A percentile compares a stretch with the other conserved stretches of the same genome.
Conservation (phyloP, 805 yeast genomes). For the Starmerella khaoyaiensis region DNA sequence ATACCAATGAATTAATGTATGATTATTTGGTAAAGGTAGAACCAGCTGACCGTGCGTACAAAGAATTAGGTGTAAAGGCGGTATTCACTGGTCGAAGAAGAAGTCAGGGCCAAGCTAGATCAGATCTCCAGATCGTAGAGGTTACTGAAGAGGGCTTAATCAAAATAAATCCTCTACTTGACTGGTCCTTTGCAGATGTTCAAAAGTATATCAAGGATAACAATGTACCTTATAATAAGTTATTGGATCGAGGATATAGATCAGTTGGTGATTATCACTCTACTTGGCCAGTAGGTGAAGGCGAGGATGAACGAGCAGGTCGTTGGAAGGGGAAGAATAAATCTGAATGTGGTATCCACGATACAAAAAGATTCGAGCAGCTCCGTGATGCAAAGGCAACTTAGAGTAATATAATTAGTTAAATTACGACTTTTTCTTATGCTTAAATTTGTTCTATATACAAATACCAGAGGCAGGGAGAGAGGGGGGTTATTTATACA, state of each 20-base stretch:
- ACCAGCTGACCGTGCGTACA: constrained; percentile 77
- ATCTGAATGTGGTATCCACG: constrained; percentile 94
- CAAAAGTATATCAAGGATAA: constrained; percentile 52
- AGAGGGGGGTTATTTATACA: not conserved
- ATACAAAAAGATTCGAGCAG: constrained; percentile 59
- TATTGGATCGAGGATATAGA: constrained; percentile 75
- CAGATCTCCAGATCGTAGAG: constrained; percentile 60
- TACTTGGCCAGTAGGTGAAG: constrained; percentile 75
- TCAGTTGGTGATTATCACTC: constrained; percentile 95
- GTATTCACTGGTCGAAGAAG: constrained; percentile 86
- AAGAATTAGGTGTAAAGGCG: constrained; percentile 57
- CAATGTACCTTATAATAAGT: constrained; percentile 72
- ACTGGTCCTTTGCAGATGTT: constrained; percentile 69
- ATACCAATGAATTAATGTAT: constrained; percentile 61
- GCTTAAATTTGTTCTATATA: not conserved
- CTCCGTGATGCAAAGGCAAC: constrained; percentile 27
- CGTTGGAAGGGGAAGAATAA: constrained; percentile 89
- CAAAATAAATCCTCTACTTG: constrained; percentile 79
- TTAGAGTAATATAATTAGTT: not conserved
- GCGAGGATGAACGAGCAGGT: constrained; percentile 94
- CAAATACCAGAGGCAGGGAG: too few relatives aligned
- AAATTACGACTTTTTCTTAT: not conserved
- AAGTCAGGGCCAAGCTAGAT: constrained; percentile 79
- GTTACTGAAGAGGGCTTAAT: constrained; percentile 50
- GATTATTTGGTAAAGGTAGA: constrained; percentile 86